Base-by-base conservation (phyloP, 768 basidiomycete species). In the Suillus cothurnatus region DNA sequence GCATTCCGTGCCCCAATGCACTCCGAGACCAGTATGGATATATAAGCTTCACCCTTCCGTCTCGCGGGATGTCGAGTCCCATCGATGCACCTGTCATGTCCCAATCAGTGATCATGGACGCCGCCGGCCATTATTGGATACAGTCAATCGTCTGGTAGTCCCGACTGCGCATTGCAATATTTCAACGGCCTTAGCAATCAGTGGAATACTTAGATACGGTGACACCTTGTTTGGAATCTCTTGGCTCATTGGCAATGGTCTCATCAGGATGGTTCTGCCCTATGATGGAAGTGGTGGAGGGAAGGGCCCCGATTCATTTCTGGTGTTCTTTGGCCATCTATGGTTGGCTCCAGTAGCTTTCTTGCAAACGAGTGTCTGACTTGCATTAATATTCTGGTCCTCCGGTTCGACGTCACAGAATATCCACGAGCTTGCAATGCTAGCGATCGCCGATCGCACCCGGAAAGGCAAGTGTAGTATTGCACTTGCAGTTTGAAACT, bases 1-100 rank as follows among this genome's bases (percentile, higher is more conserved):
- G 5, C 21, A 1, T 55, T n/a, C 12, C 1, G 31, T 12, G 1
- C 31, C 32, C 31, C 53, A 55, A 7, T 6, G 53, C 21, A 32
- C 32, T n/a, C n/a, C n/a, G n/a, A 31, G 19, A 53, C 52, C 19
- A 55, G 53, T 55, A 55, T 55, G 53, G 53, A n/a, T 55, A 34
- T 34, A 34, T n/a, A 31, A 55, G 32, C 31, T n/a, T 34, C 6
- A 32, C 11, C 6, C 11, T 6, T 34, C 21, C 21, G 12, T 34
- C 53, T 55, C 1, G 32, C 53, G 6, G 53, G 53, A n/a, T 34
- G 32, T 55, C 31, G 32, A 55, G 12, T 53, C 52, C 19, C 28
- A 1, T 32, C n/a, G n/a, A n/a, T n/a, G n/a, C n/a, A n/a, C n/a
- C 28, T 12, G 11, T 2, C 21, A n/a, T 34, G 21, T 55, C 32